Conservation (phyloP, 768 basidiomycete genomes). For the Candolleomyces aberdarensis region DNA sequence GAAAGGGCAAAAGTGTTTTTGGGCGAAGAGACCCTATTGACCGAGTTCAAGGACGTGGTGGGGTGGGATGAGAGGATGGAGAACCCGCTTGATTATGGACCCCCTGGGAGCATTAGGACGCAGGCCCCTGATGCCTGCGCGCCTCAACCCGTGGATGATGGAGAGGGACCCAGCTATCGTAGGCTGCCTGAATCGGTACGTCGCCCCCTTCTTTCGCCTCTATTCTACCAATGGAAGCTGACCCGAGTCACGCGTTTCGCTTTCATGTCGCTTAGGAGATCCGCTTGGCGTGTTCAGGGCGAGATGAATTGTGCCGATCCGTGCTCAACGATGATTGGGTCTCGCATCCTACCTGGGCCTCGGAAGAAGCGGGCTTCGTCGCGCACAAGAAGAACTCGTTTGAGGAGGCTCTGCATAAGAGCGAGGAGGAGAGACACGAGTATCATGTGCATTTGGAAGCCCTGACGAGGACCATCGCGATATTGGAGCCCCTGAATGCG, state of each 20-base stretch:
- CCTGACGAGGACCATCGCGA: constrained; percentile 82
- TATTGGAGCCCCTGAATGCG: constrained; percentile 82
- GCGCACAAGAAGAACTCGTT: constrained; percentile 96
- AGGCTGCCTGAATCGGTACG: constrained; percentile 84
- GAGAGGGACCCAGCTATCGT: constrained; percentile 92
- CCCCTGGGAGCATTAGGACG: constrained; percentile 75
- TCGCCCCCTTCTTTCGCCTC: constrained; percentile 15
- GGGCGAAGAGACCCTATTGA: constrained; percentile 74
- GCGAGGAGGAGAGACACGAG: constrained; percentile 97
- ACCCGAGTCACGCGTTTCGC: not conserved
- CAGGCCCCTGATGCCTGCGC: constrained; percentile 74
- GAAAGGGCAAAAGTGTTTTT: constrained; percentile 80
- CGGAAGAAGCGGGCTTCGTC: constrained; percentile 92
- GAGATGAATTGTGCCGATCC: constrained; percentile 91
- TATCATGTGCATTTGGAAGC: constrained; percentile 95
- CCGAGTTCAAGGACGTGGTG: constrained; percentile 83
- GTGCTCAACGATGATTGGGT: constrained; percentile 98
- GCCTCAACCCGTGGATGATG: constrained; percentile 77
- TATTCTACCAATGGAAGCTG: not conserved
- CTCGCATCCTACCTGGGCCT: constrained; percentile 97
- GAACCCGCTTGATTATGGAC: constrained; percentile 56
- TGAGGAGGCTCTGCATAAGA: constrained; percentile 94
- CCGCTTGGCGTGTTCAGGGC: constrained; percentile 86
- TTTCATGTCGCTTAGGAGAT: constrained; percentile 58
- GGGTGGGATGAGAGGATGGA: constrained; percentile 71